These are phyloP conservation scores for Fusarium odoratissimum DNA, from an alignment of 2,329 filamentous ascomycete species.

Conservation along the genomic window DNA sequence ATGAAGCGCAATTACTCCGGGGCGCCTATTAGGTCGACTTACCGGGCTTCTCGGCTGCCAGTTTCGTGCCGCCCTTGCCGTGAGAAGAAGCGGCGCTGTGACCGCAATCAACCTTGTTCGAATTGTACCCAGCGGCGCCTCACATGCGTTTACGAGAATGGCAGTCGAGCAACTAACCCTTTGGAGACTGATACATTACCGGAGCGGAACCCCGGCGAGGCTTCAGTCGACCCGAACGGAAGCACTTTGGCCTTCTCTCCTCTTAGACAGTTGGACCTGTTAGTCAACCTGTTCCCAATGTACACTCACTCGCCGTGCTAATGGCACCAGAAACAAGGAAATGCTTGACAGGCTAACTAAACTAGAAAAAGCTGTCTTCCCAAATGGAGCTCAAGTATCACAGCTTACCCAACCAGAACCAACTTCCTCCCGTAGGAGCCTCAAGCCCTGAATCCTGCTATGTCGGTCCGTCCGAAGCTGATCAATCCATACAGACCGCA, in stretches of 20 bases:
- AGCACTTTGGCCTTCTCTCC: neutral
- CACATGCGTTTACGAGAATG: neutral
- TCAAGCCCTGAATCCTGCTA: too few species aligned
- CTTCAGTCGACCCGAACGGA: neutral
- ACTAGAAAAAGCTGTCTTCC: neutral
- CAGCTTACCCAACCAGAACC: neutral
- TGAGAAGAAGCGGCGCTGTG: constrained; percentile 1
- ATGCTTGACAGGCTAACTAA: neutral
- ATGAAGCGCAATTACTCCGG: constrained; percentile 1
- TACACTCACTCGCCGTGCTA: neutral
- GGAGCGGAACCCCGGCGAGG: too few species aligned
- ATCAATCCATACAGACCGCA: neutral
- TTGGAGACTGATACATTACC: neutral
- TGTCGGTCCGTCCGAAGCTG: neutral
- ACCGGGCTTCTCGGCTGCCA: neutral
- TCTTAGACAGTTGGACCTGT: neutral
- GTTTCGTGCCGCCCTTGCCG: neutral
- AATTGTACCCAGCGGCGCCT: neutral
- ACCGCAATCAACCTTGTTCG: constrained; percentile 10
- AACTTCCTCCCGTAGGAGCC: neutral
- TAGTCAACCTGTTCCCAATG: neutral
- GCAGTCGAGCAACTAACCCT: neutral
- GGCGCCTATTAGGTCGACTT: neutral
- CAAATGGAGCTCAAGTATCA: neutral
- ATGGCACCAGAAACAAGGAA: neutral